These are phyloP conservation scores for Xerocomus cyaneibrunnescens DNA, from an alignment of 1,284 basidiomycete species.

Conservation along the genomic window DNA sequence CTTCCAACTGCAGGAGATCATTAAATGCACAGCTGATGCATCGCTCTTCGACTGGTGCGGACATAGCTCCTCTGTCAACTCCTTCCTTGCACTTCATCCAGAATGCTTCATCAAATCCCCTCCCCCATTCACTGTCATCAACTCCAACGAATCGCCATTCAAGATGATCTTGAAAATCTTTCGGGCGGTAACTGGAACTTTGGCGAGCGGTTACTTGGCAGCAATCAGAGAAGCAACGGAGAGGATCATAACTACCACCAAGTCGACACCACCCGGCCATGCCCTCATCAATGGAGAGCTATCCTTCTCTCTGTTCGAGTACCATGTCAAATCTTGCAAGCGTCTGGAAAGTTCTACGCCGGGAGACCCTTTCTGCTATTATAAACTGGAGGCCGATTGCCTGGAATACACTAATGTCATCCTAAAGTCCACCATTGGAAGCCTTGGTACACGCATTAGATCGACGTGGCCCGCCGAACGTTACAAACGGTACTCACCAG, in stretches of 20 bases:
- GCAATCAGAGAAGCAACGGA: neutral
- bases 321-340: slow-evolving; percentile 17
- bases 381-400: slow-evolving; percentile 12
- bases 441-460: slow-evolving; percentile 33
- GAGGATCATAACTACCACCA: slow-evolving; percentile 8
- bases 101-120: slow-evolving; percentile 15
- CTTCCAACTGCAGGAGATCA: slow-evolving; percentile 30
- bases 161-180: slow-evolving; percentile 20
- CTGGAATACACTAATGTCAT: neutral
- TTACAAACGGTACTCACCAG: slow-evolving; percentile 40
- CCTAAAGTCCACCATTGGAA: slow-evolving; percentile 88
- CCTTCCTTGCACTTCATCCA: slow-evolving; percentile 21
- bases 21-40: slow-evolving; percentile 27
- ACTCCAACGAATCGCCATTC: slow-evolving; percentile 8
- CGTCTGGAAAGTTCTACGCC: neutral
- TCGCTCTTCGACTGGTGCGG: slow-evolving; percentile 35
- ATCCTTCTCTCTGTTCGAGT: slow-evolving; percentile 25
- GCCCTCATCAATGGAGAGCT: slow-evolving; percentile 24
- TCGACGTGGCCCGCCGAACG: neutral
- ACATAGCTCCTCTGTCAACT: slow-evolving; percentile 24
- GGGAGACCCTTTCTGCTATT: slow-evolving; percentile 3
- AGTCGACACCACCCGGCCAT: slow-evolving; percentile 19
- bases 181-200: slow-evolving; percentile 6
- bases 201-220: slow-evolving; percentile 9
- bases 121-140: slow-evolving; percentile 6